Conservation (phyloP, 2,329 filamentous ascomycete genomes). For the Reticulascus tulasneorum region DNA sequence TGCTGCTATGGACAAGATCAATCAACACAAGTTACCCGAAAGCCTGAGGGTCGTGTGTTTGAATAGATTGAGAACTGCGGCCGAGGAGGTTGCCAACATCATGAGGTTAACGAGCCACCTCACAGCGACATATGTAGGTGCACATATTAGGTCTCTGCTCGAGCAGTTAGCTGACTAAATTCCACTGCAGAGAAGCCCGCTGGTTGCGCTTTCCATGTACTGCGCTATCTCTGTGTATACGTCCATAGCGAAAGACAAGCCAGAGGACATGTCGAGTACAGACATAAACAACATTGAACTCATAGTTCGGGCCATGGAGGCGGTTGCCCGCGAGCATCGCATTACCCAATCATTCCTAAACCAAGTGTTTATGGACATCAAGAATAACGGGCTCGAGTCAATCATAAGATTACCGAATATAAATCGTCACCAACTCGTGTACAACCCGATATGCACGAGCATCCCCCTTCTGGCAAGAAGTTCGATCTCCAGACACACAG, state of each 20-base stretch:
- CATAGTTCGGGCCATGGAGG: conserved; percentile 72
- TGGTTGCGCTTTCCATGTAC: conserved; percentile 80
- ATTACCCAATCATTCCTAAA: conserved; percentile 82
- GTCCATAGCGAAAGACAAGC: conserved; percentile 66
- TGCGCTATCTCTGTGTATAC: conserved; percentile 81
- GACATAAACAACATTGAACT: conserved; percentile 61
- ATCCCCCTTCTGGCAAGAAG: conserved; percentile 47
- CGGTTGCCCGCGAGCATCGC: conserved; percentile 67
- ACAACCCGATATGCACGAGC: conserved; percentile 26
- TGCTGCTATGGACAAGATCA: conserved; percentile 78
- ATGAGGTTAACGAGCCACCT: conserved; percentile 74
- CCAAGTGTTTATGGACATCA: conserved; percentile 79
- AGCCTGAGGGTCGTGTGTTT: conserved; percentile 67
- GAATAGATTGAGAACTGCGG: conserved; percentile 70
- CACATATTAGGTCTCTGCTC: not conserved
- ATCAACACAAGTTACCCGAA: conserved; percentile 63
- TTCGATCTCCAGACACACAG: conserved; percentile 35
- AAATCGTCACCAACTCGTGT: conserved; percentile 25
- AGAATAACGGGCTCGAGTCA: conserved; percentile 41
- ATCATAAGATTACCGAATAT: conserved; percentile 32
- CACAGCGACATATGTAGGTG: conserved; percentile 61
- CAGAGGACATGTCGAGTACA: conserved; percentile 50
- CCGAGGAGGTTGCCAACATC: conserved; percentile 78
- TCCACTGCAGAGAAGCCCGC: conserved; percentile 62
- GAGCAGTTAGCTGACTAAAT: conserved; percentile 3